These are phyloP conservation scores for Phlebiopsis gigantea DNA, from an alignment of 768 basidiomycete species.

Conservation along the genomic window DNA sequence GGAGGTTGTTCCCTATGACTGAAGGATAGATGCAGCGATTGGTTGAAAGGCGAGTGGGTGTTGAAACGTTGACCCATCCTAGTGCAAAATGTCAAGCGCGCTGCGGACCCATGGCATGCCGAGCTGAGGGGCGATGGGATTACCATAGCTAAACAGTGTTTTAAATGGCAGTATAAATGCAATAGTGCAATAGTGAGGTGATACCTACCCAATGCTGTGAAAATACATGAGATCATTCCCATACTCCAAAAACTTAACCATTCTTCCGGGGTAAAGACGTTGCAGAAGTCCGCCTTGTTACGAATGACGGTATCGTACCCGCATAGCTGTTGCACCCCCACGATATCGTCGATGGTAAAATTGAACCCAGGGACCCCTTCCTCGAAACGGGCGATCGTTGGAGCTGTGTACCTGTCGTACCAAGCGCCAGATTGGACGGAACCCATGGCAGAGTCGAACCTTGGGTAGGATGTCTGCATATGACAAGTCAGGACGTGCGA, in stretches of 20 bases:
- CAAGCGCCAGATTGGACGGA: constrained; percentile 14
- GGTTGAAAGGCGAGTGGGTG: constrained; percentile 9
- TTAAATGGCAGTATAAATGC: neutral
- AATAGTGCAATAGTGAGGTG: neutral
- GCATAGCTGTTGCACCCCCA: constrained; percentile 17
- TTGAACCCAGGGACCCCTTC: constrained; percentile 14
- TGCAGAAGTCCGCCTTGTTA: constrained; percentile 13
- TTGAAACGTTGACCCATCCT: neutral
- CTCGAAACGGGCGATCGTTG: constrained; percentile 16
- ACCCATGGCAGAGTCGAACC: constrained; percentile 14
- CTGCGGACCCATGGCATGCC: constrained; percentile 16
- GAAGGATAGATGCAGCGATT: constrained; percentile 18
- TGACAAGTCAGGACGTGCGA: neutral
- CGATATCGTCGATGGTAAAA: constrained; percentile 15
- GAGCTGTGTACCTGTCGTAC: constrained; percentile 14
- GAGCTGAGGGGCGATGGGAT: constrained; percentile 15
- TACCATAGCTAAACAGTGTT: constrained; percentile 10
- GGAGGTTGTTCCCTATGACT: constrained; percentile 19
- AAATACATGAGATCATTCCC: constrained; percentile 20
- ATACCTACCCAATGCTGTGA: constrained; percentile 15
- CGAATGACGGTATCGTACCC: constrained; percentile 20
- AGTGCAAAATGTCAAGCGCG: neutral
- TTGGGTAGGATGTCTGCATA: constrained; percentile 10
- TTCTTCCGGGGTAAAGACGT: constrained; percentile 15
- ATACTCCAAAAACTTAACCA: constrained; percentile 20